A percentile compares a stretch with the other conserved stretches of the same genome.
These are phyloP conservation scores for Phytophthora sp. DNA, from an alignment of 352 stramenopile species.

Conservation along the genomic window DNA sequence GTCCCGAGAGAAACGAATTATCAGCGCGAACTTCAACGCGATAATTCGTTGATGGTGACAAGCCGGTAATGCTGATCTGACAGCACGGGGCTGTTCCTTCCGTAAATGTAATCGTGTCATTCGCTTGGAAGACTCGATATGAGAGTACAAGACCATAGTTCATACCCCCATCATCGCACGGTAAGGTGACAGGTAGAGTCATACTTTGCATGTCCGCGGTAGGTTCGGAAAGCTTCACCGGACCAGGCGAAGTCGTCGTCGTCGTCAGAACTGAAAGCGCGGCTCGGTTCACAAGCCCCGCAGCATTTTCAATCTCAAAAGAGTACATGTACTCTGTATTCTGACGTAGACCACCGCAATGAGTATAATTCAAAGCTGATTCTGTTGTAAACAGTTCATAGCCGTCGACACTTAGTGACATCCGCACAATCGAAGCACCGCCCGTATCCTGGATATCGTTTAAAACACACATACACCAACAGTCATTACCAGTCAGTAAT, in stretches of 20 bases:
- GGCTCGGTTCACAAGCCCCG: conserved; percentile 32
- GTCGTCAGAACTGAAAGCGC: conserved; percentile 37
- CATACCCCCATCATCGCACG: conserved; percentile 46
- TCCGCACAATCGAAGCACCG: conserved; percentile 40
- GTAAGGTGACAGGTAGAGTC: conserved; percentile 19
- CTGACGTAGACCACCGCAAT: conserved; percentile 37
- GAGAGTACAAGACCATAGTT: background rate
- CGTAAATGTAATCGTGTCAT: conserved; percentile 30
- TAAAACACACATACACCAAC: no score
- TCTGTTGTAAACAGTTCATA: conserved; percentile 31
- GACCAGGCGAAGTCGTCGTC: conserved; percentile 6
- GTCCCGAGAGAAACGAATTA: conserved; percentile 25
- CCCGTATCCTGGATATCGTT: conserved; percentile 42
- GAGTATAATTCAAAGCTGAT: conserved; percentile 31
- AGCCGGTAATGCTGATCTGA: conserved; percentile 8
- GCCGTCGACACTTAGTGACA: conserved; percentile 45
- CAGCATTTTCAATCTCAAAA: conserved; percentile 55
- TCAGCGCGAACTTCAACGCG: conserved; percentile 24
- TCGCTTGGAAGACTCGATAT: conserved; percentile 14
- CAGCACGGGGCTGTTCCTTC: conserved; percentile 13
- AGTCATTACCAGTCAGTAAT: background rate
- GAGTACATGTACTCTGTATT: conserved; percentile 44
- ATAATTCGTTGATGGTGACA: conserved; percentile 38
- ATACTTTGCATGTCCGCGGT: conserved; percentile 16
- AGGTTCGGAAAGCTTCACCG: conserved; percentile 19